phyloP scores from a whole-genome alignment of 805 yeast genomes.

The Metschnikowia gruessii region DNA sequence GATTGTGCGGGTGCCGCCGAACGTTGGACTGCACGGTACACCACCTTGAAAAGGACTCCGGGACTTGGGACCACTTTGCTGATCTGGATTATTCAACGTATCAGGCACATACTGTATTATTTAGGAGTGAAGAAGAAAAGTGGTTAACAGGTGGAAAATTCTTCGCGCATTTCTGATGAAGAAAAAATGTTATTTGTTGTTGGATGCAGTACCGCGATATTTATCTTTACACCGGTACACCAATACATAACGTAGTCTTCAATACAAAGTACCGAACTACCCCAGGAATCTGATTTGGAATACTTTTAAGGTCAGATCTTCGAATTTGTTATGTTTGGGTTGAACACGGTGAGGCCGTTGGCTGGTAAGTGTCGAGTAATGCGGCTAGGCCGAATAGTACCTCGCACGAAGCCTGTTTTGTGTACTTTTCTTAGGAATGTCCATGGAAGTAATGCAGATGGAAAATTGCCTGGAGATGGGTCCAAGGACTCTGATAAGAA shows the following conservation, averaged over 20 bases:
- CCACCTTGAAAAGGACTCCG: too few relatives aligned
- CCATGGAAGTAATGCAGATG: neutral
- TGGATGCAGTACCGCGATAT: constrained; percentile 7
- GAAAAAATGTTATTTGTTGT: neutral
- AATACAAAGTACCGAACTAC: neutral
- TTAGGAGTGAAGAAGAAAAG: neutral
- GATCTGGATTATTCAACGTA: constrained; percentile 2
- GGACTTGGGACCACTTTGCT: constrained; percentile 1
- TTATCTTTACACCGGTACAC: neutral
- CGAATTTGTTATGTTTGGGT: neutral
- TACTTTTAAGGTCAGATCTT: too few relatives aligned
- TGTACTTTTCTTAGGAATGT: neutral
- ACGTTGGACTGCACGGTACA: neutral
- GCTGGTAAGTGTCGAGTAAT: neutral
- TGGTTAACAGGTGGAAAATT: neutral
- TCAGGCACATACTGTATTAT: constrained; percentile 5
- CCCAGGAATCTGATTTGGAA: neutral
- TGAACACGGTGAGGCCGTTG: neutral
- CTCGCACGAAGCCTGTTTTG: neutral
- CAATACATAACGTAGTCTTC: neutral
- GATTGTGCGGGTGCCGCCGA: constrained; percentile 12
- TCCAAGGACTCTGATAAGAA: neutral
- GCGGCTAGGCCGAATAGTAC: neutral
- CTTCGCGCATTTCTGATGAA: neutral
- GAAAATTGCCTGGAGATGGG: neutral